Evolutionary conservation across 164 flowering plant genomes (phyloP).

Genomic region (Dillenia turbinata): DNA sequence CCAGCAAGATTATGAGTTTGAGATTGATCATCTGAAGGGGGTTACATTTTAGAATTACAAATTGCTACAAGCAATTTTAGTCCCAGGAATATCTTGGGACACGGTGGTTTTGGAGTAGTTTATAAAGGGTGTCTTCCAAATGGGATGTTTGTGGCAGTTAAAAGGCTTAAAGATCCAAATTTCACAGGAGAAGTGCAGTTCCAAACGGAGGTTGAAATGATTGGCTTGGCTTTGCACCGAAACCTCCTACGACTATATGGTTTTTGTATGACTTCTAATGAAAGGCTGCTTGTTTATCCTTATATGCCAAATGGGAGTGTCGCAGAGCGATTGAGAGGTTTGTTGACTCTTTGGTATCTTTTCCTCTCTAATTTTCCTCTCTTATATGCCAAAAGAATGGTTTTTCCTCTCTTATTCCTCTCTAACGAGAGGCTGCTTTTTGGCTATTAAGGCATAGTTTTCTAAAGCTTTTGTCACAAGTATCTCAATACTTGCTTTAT

Average conservation of each 20-base stretch:
- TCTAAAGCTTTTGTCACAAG: too few species aligned
- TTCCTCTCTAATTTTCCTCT: too few species aligned
- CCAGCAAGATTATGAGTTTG: constrained; percentile 81
- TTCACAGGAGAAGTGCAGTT: constrained; percentile 93
- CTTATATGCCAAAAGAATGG: too few species aligned
- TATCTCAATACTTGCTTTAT: too few species aligned
- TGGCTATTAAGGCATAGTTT: too few species aligned
- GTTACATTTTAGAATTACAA: constrained; percentile 81
- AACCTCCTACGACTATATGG: constrained; percentile 91
- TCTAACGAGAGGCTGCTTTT: too few species aligned
- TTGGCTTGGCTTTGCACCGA: constrained; percentile 89
- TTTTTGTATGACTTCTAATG: constrained; percentile 83
- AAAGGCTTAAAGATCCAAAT: constrained; percentile 84
- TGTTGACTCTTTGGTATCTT: constrained; percentile 9
- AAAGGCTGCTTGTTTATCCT: constrained; percentile 90
- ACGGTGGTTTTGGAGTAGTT: constrained; percentile 94
- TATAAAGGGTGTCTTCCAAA: constrained; percentile 82
- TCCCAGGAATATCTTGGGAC: constrained; percentile 76
- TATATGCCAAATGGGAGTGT: constrained; percentile 98
- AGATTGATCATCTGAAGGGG: constrained; percentile 71
- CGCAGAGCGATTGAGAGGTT: constrained; percentile 95
- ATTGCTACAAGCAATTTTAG: constrained; percentile 75
- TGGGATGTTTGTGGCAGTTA: constrained; percentile 76
- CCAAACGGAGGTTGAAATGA: constrained; percentile 99
- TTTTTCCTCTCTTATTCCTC: neutral